phyloP scores from a whole-genome alignment of 78 protist species.

The Kipferlia bialata region DNA sequence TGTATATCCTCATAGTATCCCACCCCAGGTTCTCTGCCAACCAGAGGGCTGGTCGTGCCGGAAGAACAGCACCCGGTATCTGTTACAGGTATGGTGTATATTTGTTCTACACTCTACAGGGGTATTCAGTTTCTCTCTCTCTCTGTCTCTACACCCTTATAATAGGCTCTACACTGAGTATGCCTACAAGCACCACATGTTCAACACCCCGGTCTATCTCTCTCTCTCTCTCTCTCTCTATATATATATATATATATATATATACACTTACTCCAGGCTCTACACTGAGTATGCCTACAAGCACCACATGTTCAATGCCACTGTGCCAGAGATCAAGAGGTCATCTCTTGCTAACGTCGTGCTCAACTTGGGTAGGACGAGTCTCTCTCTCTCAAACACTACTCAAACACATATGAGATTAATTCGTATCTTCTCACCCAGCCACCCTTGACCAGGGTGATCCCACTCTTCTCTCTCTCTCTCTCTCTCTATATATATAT shows the following conservation, averaged over 20 bases:
- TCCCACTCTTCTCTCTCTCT: too few relatives aligned
- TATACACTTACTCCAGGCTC: too few relatives aligned
- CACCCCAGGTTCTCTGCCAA: constrained; percentile 58
- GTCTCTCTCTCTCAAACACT: not conserved
- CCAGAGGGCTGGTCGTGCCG: constrained; percentile 95
- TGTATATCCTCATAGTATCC: not conserved
- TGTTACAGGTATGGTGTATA: too few relatives aligned
- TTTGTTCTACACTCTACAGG: not conserved
- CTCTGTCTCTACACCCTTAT: too few relatives aligned
- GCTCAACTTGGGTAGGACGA: constrained; percentile 13
- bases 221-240: too few relatives aligned
- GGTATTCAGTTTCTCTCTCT: too few relatives aligned
- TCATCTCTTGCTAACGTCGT: constrained; percentile 81
- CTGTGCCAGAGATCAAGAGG: constrained; percentile 88
- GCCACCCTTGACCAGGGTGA: too few relatives aligned
- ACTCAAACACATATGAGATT: not conserved
- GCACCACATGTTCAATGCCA: constrained; percentile 52
- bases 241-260: too few relatives aligned
- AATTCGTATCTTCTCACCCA: not conserved
- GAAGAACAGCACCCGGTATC: constrained; percentile 85
- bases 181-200: constrained; percentile 11
- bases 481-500: too few relatives aligned
- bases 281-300: not conserved
- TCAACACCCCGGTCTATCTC: not conserved
- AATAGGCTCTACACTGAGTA: constrained; percentile 14